A percentile compares a stretch with the other conserved stretches of the same genome.
Evolutionary conservation across 2,329 filamentous ascomycete genomes (phyloP).

Genomic region (Huntiella omanensis): DNA sequence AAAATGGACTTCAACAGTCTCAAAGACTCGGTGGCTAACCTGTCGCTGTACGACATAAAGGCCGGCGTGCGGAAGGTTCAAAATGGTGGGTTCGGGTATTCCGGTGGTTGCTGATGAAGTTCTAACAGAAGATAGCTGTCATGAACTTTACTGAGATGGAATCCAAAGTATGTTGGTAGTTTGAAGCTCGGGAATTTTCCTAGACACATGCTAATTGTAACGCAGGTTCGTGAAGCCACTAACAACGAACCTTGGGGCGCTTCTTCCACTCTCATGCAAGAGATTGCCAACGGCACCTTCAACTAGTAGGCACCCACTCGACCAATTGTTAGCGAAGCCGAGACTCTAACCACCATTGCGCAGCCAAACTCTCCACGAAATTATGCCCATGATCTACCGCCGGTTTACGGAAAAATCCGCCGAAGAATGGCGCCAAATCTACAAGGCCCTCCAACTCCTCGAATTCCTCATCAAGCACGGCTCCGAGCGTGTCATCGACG

Average conservation of each 20-base stretch:
- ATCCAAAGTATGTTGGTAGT: constrained; percentile 31
- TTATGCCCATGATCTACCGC: constrained; percentile 99
- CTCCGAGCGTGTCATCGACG: constrained; percentile 91
- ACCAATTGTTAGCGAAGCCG: not conserved
- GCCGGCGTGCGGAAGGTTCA: constrained; percentile 87
- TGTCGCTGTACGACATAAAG: constrained; percentile 90
- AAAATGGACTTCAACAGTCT: constrained; percentile 70
- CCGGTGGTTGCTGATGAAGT: constrained; percentile 15
- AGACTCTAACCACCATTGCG: not conserved
- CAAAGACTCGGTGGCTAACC: constrained; percentile 73
- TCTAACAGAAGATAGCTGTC: constrained; percentile 39
- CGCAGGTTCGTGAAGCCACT: constrained; percentile 82
- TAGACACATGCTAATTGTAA: constrained; percentile 1
- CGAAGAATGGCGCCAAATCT: constrained; percentile 98
- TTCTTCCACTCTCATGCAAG: constrained; percentile 74
- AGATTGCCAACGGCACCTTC: constrained; percentile 94
- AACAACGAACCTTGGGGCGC: constrained; percentile 98
- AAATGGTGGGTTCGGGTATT: constrained; percentile 41
- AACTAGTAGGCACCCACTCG: constrained; percentile 58
- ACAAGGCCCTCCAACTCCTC: constrained; percentile 91
- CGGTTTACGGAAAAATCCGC: constrained; percentile 96
- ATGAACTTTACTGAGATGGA: constrained; percentile 99
- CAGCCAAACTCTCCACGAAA: constrained; percentile 92
- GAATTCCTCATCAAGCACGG: constrained; percentile 97
- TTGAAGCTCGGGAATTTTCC: not conserved